phyloP scores from a whole-genome alignment of 345 rosid genomes.

The Mangifera indica region DNA sequence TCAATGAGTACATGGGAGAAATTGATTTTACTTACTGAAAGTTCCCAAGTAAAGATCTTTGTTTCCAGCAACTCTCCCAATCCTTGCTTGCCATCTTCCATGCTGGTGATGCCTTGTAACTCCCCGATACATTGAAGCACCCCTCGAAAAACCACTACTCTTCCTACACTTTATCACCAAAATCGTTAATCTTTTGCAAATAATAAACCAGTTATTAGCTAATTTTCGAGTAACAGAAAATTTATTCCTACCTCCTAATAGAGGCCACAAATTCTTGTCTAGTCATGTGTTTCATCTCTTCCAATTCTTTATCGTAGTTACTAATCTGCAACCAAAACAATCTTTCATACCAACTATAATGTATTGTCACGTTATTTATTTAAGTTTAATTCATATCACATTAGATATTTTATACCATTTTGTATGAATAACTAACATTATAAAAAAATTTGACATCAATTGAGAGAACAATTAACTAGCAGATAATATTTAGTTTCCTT shows the following conservation, averaged over 20 bases:
- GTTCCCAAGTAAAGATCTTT: constrained; percentile 99
- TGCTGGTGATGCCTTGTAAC: constrained; percentile 99
- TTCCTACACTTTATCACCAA: constrained; percentile 48
- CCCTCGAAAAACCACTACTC: constrained; percentile 98
- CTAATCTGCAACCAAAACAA: constrained; percentile 47
- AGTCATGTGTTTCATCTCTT: constrained; percentile 99
- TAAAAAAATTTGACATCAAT: too few relatives aligned
- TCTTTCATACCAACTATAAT: too few relatives aligned
- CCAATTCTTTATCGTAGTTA: constrained; percentile 93
- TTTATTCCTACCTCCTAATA: constrained; percentile 70
- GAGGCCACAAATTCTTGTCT: constrained; percentile 98
- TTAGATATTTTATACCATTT: too few relatives aligned
- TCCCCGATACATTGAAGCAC: constrained; percentile 99
- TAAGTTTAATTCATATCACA: too few relatives aligned
- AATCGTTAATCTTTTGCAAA: not conserved
- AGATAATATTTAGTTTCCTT: too few relatives aligned
- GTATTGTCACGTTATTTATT: too few relatives aligned
- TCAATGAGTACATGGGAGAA: not conserved
- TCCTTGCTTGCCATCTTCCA: constrained; percentile 99
- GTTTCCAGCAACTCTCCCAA: constrained; percentile 98
- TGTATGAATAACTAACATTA: too few relatives aligned
- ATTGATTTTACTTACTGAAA: constrained; percentile 57
- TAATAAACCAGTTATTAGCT: too few relatives aligned
- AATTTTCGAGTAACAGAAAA: not conserved
- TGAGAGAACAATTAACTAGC: too few relatives aligned